Evolutionary conservation across 768 basidiomycete species (phyloP).

Genomic region (Basidioascus undulatus): DNA sequence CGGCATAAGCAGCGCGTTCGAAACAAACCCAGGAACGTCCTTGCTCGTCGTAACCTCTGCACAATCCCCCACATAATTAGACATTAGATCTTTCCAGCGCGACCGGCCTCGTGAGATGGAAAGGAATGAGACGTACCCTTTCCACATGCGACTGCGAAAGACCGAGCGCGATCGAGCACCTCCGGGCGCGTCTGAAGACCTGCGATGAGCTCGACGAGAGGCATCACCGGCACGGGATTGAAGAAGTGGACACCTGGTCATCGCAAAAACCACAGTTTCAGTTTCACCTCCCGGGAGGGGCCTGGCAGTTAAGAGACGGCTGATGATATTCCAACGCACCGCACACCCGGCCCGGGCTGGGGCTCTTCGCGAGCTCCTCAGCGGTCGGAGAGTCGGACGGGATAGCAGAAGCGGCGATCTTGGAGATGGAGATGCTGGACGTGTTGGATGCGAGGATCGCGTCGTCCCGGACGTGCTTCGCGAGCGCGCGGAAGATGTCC

Average conservation of each 20-base stretch:
- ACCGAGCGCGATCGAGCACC: conserved; percentile 47
- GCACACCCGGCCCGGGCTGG: too few relatives aligned
- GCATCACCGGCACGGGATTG: conserved; percentile 94
- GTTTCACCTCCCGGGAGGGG: too few relatives aligned
- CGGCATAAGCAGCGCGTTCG: conserved; percentile 84
- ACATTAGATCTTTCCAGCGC: not conserved
- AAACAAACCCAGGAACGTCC: conserved; percentile 88
- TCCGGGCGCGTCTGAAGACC: conserved; percentile 67
- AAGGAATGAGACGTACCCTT: conserved; percentile 33
- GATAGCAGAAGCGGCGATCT: conserved; percentile 65
- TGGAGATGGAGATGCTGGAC: conserved; percentile 80
- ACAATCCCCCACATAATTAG: not conserved
- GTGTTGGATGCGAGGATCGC: conserved; percentile 82
- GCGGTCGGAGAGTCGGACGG: too few relatives aligned
- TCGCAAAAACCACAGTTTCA: too few relatives aligned
- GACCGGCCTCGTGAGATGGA: not conserved
- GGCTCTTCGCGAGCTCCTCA: too few relatives aligned
- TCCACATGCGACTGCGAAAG: conserved; percentile 67
- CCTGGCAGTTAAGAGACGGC: too few relatives aligned
- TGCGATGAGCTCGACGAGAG: conserved; percentile 85
- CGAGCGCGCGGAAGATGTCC: conserved; percentile 44
- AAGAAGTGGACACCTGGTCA: conserved; percentile 79
- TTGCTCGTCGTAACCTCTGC: conserved; percentile 74
- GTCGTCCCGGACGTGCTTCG: conserved; percentile 38
- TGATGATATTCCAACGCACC: too few relatives aligned